phyloP scores from a whole-genome alignment of 495 filamentous ascomycete species.

The Trichocladium antarcticum region DNA sequence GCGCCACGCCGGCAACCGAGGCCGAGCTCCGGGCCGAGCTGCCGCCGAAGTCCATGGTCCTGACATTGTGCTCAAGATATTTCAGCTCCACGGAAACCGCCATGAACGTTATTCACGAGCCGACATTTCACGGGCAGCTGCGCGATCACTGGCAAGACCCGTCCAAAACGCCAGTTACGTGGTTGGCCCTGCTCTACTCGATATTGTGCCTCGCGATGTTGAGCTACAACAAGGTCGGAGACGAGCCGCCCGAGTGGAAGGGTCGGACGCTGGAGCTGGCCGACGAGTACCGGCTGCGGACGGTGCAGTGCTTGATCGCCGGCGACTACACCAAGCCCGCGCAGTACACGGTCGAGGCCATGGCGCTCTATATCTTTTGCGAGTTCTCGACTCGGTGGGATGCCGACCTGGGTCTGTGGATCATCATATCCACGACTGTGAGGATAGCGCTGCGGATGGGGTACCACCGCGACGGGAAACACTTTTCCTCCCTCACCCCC shows the following conservation, averaged over 20 bases:
- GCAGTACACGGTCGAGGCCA: conserved; percentile 75
- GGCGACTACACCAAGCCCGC: conserved; percentile 86
- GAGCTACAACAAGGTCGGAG: conserved; percentile 79
- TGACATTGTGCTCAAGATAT: conserved; percentile 67
- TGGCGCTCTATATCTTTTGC: conserved; percentile 74
- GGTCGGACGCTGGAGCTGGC: conserved; percentile 66
- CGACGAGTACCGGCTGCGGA: conserved; percentile 63
- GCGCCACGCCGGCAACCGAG: conserved; percentile 54
- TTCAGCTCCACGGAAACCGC: conserved; percentile 47
- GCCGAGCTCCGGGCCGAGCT: conserved; percentile 68
- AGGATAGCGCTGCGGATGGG: conserved; percentile 90
- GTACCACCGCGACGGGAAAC: conserved; percentile 82
- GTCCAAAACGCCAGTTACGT: conserved; percentile 64
- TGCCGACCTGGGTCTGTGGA: conserved; percentile 69
- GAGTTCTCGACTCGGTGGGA: conserved; percentile 71
- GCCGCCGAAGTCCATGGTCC: conserved; percentile 67
- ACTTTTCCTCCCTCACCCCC: conserved; percentile 69
- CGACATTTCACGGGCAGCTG: conserved; percentile 77
- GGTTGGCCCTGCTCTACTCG: conserved; percentile 80
- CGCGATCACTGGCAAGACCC: conserved; percentile 84
- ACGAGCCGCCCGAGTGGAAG: conserved; percentile 79
- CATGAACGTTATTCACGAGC: conserved; percentile 69
- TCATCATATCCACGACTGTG: conserved; percentile 68
- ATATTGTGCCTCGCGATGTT: conserved; percentile 85
- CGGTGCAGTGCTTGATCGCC: conserved; percentile 75